A percentile compares a stretch with the other conserved stretches of the same genome.
These are phyloP conservation scores for Acanthamoeba lugdunensis DNA, from an alignment of 208 protist species.

Conservation along the genomic window DNA sequence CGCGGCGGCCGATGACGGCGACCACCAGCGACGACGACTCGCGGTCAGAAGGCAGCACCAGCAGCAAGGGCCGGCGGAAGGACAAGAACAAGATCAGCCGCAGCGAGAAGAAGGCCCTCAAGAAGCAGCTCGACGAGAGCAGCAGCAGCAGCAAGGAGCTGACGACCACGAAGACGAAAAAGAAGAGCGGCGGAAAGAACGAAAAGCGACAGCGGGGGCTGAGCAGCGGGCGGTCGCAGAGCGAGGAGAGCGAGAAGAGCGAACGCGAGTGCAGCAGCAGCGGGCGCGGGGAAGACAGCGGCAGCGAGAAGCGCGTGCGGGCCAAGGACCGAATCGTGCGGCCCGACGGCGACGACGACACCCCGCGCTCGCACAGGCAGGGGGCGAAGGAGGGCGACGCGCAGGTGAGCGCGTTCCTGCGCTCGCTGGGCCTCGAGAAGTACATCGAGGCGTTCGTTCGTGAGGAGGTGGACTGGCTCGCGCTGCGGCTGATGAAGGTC, in stretches of 20 bases:
- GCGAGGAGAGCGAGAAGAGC: constrained; percentile 46
- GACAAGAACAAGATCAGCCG: constrained; percentile 66
- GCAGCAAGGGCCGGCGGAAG: not conserved
- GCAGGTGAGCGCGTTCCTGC: constrained; percentile 10
- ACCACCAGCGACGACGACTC: constrained; percentile 47
- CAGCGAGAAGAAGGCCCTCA: constrained; percentile 41
- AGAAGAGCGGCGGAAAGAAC: not conserved
- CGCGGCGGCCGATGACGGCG: not conserved
- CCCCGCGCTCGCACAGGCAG: not conserved
- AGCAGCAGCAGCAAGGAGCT: too few species aligned
- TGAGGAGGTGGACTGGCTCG: constrained; percentile 55
- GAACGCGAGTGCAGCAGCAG: not conserved
- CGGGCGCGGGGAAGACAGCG: constrained; percentile 26
- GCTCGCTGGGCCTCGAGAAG: constrained; percentile 7
- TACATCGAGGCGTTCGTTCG: constrained; percentile 33
- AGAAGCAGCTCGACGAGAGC: not conserved
- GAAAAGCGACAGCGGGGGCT: not conserved
- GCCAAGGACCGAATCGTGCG: constrained; percentile 43
- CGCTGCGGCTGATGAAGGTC: constrained; percentile 37
- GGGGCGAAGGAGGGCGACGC: not conserved
- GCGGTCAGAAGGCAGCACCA: not conserved
- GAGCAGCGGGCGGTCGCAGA: not conserved
- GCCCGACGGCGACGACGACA: not conserved
- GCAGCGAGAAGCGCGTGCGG: constrained; percentile 18
- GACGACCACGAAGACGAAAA: not conserved